Percentiles rank a stretch among this genome's conserved stretches.
Conservation (phyloP, 2,329 filamentous ascomycete species). For the Elsinoe perseae region DNA sequence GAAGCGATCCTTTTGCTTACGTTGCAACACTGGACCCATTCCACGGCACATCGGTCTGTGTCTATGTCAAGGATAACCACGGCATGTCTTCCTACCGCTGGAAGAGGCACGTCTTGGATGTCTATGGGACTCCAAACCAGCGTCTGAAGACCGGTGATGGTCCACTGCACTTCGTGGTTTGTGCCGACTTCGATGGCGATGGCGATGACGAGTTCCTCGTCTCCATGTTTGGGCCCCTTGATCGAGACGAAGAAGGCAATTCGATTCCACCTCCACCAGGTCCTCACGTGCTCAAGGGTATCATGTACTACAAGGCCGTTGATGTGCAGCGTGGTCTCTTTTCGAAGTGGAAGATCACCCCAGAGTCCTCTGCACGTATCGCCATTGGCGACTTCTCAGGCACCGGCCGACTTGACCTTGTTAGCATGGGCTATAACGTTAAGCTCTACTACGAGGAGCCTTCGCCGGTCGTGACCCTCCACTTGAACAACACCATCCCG, state of each 20-base stretch:
- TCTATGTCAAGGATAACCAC: slow-evolving; percentile 10
- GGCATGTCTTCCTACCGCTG: slow-evolving; percentile 11
- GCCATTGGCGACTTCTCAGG: slow-evolving; percentile 12
- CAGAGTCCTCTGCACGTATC: slow-evolving; percentile 11
- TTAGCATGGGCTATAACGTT: slow-evolving; percentile 15
- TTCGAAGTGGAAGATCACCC: slow-evolving; percentile 6
- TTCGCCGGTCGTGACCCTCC: slow-evolving; percentile 2
- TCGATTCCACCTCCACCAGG: slow-evolving; percentile 9
- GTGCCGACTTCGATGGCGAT: slow-evolving; percentile 10
- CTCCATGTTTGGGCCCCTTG: slow-evolving; percentile 6
- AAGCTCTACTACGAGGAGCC: slow-evolving; percentile 15
- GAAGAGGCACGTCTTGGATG: slow-evolving; percentile 12
- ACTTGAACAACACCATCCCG: slow-evolving; percentile 11
- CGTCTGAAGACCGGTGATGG: slow-evolving; percentile 14
- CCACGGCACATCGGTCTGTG: slow-evolving; percentile 9
- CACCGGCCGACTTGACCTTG: slow-evolving; percentile 10
- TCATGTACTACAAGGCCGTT: slow-evolving; percentile 14
- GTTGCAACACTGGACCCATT: slow-evolving; percentile 13
- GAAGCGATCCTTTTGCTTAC: slow-evolving; percentile 14
- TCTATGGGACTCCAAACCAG: slow-evolving; percentile 12
- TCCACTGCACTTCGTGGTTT: slow-evolving; percentile 10
- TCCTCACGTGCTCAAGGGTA: slow-evolving; percentile 7
- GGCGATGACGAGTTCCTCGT: slow-evolving; percentile 10
- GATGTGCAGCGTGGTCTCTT: slow-evolving; percentile 10
- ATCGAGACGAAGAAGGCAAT: slow-evolving; percentile 7